Base-by-base conservation (phyloP, 2,329 filamentous ascomycete species). In the Monilinia fructicola region DNA sequence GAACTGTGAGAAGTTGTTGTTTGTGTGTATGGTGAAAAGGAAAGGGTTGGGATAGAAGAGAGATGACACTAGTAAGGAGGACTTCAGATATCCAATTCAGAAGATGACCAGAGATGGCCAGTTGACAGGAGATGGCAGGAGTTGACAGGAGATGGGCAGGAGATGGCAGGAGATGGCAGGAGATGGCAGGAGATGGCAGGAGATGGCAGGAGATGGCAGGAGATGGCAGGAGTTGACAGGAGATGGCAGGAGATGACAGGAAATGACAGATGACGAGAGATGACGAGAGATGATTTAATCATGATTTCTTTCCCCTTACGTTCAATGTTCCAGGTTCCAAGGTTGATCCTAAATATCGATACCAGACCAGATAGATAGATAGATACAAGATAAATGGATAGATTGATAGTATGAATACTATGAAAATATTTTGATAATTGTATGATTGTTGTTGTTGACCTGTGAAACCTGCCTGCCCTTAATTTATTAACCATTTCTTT, bases 401-500 rank as follows among this genome's bases (percentile, higher is more conserved):
- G 23, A 52, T 52, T 16, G 4, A 23, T 1, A 14, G 9, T 5
- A 56, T 1, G 4, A 18, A 21, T 14, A 35, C 12, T 28, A 60
- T 18, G 6, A 7, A 52, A 38, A 38, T 11, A 38, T 21, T 18
- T 18, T 10, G 28, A 59, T 59, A 14, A 31, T 46, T 16, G 42
- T 48, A 35, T 23, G 18, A 59, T 21, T 40, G 38, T 38, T 38
- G 35, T 23, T 11, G 44, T 50, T 26, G 21, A 50, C 31, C n/a
- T n/a, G 46, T 61, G 31, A 61, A 50, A 61, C n/a, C 58, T 61
- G 44, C n/a, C 58, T 61, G 44, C 14, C 28, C 38, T 46, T 60
- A 31, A 67, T 28, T 26, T 48, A 61, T 61, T 61, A 60, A 38
- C 44, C 50, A 50, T 12, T 50, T 61, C 28, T 23, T 61, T 61